Percentiles rank a stretch among this genome's conserved stretches.
These are phyloP conservation scores for Ramichloridium luteum DNA, from an alignment of 2,329 filamentous ascomycete genomes.

Conservation along the genomic window DNA sequence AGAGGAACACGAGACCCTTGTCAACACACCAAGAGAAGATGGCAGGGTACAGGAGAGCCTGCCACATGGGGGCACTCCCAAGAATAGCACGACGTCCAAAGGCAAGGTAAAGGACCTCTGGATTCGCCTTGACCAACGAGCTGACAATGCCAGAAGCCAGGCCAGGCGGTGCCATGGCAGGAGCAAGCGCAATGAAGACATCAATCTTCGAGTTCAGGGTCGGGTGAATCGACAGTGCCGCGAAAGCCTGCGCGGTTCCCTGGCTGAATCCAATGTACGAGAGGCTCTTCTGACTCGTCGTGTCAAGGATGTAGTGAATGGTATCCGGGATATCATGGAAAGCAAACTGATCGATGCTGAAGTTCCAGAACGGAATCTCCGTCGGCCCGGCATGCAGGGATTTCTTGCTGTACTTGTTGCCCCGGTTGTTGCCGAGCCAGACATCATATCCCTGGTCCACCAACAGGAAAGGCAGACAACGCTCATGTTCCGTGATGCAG, in stretches of 20 bases:
- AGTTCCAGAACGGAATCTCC: conserved; percentile 80
- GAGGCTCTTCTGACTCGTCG: conserved; percentile 68
- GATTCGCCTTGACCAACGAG: conserved; percentile 83
- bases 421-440: conserved; percentile 94
- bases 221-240: conserved; percentile 81
- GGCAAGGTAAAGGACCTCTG: conserved; percentile 79
- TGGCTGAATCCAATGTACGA: conserved; percentile 98
- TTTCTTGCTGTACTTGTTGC: conserved; percentile 99
- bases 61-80: conserved; percentile 92
- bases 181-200: conserved; percentile 89
- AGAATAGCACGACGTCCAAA: conserved; percentile 88
- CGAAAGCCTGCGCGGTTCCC: conserved; percentile 93
- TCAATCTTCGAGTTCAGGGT: conserved; percentile 85
- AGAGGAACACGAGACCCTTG: conserved; percentile 65
- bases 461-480: conserved; percentile 77
- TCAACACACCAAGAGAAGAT: conserved; percentile 87
- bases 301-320: conserved; percentile 79
- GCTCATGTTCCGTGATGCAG: conserved; percentile 72
- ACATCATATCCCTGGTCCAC: conserved; percentile 91
- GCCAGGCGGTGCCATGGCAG: conserved; percentile 90
- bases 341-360: conserved; percentile 96
- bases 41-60: conserved; percentile 85
- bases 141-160: conserved; percentile 84
- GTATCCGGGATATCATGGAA: conserved; percentile 95
- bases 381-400: conserved; percentile 63